Evolutionary conservation across 129 eudicot genomes (phyloP).

Genomic region (Calendula officinalis): DNA sequence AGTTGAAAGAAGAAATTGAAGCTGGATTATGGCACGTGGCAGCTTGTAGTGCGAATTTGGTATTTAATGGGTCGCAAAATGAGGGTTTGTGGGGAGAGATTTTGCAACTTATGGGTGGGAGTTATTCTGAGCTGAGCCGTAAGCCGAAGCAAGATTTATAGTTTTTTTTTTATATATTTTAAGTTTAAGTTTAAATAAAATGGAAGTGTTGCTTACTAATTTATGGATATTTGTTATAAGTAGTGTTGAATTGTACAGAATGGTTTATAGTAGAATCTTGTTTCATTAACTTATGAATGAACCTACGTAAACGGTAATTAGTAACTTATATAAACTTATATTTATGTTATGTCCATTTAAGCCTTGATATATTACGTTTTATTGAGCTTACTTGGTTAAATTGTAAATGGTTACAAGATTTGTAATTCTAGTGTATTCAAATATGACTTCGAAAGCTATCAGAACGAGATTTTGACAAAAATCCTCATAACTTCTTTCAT

Average conservation of each 20-base stretch:
- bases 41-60: conserved; percentile 72
- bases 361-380: background rate
- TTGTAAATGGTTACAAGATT: too few species aligned
- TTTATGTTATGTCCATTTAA: conserved; percentile 17
- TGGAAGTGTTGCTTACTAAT: conserved; percentile 14
- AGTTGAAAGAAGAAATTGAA: conserved; percentile 71
- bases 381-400: background rate
- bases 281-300: conserved; percentile 7
- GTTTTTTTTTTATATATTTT: conserved; percentile 13
- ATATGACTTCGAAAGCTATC: too few species aligned
- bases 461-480: too few species aligned
- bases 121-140: conserved; percentile 93
- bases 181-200: conserved; percentile 24
- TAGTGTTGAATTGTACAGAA: conserved; percentile 40
- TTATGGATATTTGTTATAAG: conserved; percentile 14
- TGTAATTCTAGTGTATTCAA: too few species aligned
- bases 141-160: conserved; percentile 88
- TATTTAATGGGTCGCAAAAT: conserved; percentile 41
- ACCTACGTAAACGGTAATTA: too few species aligned
- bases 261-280: conserved; percentile 27
- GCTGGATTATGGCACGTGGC: conserved; percentile 80
- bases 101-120: conserved; percentile 94
- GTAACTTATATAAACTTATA: conserved; percentile 17
- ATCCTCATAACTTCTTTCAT: too few species aligned
- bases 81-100: conserved; percentile 92